Base-by-base conservation (phyloP, 2,329 filamentous ascomycete species). In the Paecilomyces niveus region DNA sequence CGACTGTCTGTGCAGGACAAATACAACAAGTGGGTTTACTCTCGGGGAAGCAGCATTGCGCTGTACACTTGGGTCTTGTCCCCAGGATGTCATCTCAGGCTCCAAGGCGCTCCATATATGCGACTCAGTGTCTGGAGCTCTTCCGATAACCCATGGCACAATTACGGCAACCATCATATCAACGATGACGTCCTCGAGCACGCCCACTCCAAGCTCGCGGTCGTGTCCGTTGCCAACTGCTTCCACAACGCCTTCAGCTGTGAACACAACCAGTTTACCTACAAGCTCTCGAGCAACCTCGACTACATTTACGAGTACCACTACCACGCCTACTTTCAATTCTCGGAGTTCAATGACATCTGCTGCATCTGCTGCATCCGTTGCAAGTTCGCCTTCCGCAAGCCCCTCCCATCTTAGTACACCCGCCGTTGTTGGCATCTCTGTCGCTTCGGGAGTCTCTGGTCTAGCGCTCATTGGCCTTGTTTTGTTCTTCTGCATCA, bases 21-120 rank as follows among this genome's bases (percentile, higher is more conserved):
- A 78, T 33, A 86, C 86, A 8, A 73, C 71, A 11, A 81, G 81
- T 31, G 86, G 85, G 9, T 87, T 85, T 65, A 90, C 89, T 1
- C 67, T 90, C 54, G 88, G 87, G n/a, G 89, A 91, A 73, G 88
- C 81, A 10, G 86, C 85, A 3, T 73, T 90, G 61, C 83, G 87
- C 67, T 92, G 89, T 70, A 80, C 89, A 33, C 76, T 82, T 8
- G 83, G 83, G 2, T 74, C 72, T 13, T 92, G 89, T 70, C 70
- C 75, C 3, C 74, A 76, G 2, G 66, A 72, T 10, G 79, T 83
- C 55, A 69, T 70, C 9, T 64, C 68, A 33, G 72, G 80, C 71
- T 67, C 78, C 64, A 72, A 76, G 31, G 77, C 81, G 2, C 74
- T 81, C 57, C 75, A 73, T 22, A 85, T 90, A 74, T 91, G 88